Percentiles rank a stretch among this genome's conserved stretches.
phyloP scores from a whole-genome alignment of 1,284 basidiomycete species.

The Boletus putidus region DNA sequence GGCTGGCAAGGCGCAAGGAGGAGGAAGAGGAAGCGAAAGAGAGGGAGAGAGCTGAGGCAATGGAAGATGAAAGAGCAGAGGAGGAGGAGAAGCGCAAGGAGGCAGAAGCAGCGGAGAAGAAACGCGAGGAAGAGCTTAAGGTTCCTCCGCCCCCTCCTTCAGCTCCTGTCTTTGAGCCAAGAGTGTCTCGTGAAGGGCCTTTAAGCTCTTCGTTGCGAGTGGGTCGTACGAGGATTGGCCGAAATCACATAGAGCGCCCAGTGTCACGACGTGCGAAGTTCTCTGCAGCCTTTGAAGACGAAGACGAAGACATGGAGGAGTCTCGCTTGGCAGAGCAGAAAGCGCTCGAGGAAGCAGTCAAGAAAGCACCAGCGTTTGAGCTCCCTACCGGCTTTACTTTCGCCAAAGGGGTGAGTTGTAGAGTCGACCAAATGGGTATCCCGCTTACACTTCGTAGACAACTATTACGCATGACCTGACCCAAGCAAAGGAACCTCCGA shows the following conservation, averaged over 20 bases:
- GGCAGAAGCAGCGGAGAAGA: constrained; percentile 27
- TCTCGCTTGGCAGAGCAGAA: constrained; percentile 45
- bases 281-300: constrained; percentile 66
- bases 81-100: constrained; percentile 24
- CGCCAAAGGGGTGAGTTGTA: constrained; percentile 55
- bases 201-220: constrained; percentile 60
- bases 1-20: constrained; percentile 54
- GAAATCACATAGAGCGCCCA: constrained; percentile 56
- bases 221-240: constrained; percentile 54
- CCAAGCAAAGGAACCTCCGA: constrained; percentile 64
- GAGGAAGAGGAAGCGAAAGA: constrained; percentile 39
- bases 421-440: neutral
- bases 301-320: constrained; percentile 52
- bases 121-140: constrained; percentile 26
- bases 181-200: constrained; percentile 29
- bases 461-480: constrained; percentile 41
- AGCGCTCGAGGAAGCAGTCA: constrained; percentile 52
- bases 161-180: constrained; percentile 31
- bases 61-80: constrained; percentile 38
- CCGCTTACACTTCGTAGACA: constrained; percentile 28
- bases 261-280: constrained; percentile 49
- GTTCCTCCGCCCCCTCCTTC: constrained; percentile 29
- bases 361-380: constrained; percentile 55
- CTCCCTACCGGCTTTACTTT: constrained; percentile 68
- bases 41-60: constrained; percentile 36